Percentiles rank a stretch among this genome's conserved stretches.
These are phyloP conservation scores for Colletotrichum tamarilloi DNA, from an alignment of 2,329 filamentous ascomycete genomes.

Conservation along the genomic window DNA sequence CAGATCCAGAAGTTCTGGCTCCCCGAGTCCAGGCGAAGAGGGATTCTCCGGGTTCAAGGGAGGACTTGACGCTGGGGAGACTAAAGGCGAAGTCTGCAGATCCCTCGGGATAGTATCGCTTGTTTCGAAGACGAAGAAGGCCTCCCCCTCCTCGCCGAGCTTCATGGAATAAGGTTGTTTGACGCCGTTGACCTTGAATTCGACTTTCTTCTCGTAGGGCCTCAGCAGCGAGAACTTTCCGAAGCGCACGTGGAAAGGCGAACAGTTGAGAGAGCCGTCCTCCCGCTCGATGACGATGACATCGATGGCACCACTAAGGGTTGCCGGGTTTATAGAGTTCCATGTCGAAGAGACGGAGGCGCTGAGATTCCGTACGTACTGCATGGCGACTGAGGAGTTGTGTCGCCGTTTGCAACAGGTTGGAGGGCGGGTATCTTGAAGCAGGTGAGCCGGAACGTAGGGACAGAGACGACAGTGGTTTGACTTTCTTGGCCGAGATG, in stretches of 20 bases:
- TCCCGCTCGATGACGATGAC: slow-evolving; percentile 98
- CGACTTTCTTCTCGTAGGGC: slow-evolving; percentile 98
- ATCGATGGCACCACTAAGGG: slow-evolving; percentile 96
- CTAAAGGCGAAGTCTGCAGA: slow-evolving; percentile 92
- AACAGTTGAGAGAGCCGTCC: slow-evolving; percentile 90
- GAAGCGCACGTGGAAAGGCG: slow-evolving; percentile 98
- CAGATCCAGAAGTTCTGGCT: slow-evolving; percentile 77
- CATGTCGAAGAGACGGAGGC: slow-evolving; percentile 97
- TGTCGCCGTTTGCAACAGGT: slow-evolving; percentile 6
- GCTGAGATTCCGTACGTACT: slow-evolving; percentile 96
- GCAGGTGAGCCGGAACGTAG: background rate
- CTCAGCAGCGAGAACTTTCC: slow-evolving; percentile 97
- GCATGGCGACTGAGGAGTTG: slow-evolving; percentile 68
- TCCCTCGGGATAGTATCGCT: slow-evolving; percentile 91
- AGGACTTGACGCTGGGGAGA: slow-evolving; percentile 90
- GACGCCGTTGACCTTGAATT: slow-evolving; percentile 92
- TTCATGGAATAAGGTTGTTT: slow-evolving; percentile 99
- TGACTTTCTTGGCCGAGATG: background rate
- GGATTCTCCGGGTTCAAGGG: slow-evolving; percentile 64
- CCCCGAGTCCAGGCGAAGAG: slow-evolving; percentile 63
- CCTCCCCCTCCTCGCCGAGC: slow-evolving; percentile 95
- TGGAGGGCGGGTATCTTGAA: background rate
- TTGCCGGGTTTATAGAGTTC: slow-evolving; percentile 99
- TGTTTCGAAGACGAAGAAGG: slow-evolving; percentile 99
- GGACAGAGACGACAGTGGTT: background rate